Percentiles rank a stretch among this genome's conserved stretches.
These are phyloP conservation scores for Nigrospora sphaerica DNA, from an alignment of 2,329 filamentous ascomycete genomes.

Conservation along the genomic window DNA sequence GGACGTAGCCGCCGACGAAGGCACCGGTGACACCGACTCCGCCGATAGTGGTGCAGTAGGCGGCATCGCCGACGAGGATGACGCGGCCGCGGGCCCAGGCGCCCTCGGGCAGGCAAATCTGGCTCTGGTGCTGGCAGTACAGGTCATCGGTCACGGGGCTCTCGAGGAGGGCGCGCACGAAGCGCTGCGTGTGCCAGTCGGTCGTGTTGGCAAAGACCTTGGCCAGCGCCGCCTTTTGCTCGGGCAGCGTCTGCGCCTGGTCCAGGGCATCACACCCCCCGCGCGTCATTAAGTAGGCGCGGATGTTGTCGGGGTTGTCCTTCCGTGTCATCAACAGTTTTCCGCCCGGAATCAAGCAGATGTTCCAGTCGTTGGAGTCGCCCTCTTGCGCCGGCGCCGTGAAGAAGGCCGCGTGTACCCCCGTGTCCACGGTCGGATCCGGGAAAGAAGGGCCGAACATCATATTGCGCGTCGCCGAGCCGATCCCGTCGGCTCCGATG, in stretches of 20 bases:
- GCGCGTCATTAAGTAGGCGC: slow-evolving; percentile 1
- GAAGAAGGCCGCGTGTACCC: slow-evolving; percentile 16
- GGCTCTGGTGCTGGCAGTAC: slow-evolving; percentile 28
- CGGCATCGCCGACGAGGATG: slow-evolving; percentile 47
- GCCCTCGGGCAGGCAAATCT: slow-evolving; percentile 37
- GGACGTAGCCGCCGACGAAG: slow-evolving; percentile 44
- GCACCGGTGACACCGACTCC: slow-evolving; percentile 44
- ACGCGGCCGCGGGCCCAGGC: slow-evolving; percentile 38
- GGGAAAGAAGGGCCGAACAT: slow-evolving; percentile 20
- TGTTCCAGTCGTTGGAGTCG: slow-evolving; percentile 20
- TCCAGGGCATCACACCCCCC: neutral
- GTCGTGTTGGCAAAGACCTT: slow-evolving; percentile 23
- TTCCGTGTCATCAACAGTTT: slow-evolving; percentile 2
- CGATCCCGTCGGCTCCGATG: slow-evolving; percentile 47
- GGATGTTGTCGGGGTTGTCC: slow-evolving; percentile 3
- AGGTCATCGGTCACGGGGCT: slow-evolving; percentile 29
- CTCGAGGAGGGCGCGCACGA: slow-evolving; percentile 4
- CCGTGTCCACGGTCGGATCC: neutral
- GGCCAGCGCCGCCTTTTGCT: slow-evolving; percentile 12
- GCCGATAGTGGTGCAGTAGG: slow-evolving; percentile 35
- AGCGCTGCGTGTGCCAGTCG: slow-evolving; percentile 9
- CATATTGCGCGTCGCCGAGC: slow-evolving; percentile 35
- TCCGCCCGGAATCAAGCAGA: slow-evolving; percentile 21
- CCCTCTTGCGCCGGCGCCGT: slow-evolving; percentile 17
- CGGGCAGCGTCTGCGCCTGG: neutral